These are phyloP conservation scores for Alternaria gansuensis DNA, from an alignment of 2,329 filamentous ascomycete genomes.

Conservation along the genomic window DNA sequence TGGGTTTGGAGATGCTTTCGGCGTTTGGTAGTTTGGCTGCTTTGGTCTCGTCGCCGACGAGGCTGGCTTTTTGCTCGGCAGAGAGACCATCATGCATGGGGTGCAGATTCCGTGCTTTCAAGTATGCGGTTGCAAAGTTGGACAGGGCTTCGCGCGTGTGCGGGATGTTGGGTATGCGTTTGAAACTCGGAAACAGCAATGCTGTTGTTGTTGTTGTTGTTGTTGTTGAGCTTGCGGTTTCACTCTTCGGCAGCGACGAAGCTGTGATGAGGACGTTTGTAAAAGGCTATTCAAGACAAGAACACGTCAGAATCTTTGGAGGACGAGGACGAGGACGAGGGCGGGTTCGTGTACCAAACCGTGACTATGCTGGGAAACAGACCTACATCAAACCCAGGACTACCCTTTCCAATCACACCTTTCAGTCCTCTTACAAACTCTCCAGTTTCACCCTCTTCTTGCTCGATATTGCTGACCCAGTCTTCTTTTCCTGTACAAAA, in stretches of 20 bases:
- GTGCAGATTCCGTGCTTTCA: conserved; percentile 71
- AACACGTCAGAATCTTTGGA: background rate
- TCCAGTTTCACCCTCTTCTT: conserved; percentile 67
- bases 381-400: conserved; percentile 59
- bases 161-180: conserved; percentile 77
- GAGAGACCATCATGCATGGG: conserved; percentile 66
- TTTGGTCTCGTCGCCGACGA: conserved; percentile 60
- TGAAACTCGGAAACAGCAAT: conserved; percentile 84
- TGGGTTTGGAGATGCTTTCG: conserved; percentile 47
- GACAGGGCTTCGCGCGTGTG: conserved; percentile 66
- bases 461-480: conserved; percentile 85
- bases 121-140: conserved; percentile 69
- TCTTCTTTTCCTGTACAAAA: conserved; percentile 82
- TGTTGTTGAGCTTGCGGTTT: conserved; percentile 57
- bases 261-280: conserved; percentile 81
- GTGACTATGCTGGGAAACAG: conserved; percentile 24
- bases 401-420: conserved; percentile 55
- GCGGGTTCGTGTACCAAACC: background rate
- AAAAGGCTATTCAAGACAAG: conserved; percentile 69
- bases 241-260: conserved; percentile 67
- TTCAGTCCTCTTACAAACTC: conserved; percentile 75
- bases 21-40: conserved; percentile 63
- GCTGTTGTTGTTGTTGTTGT: conserved; percentile 59
- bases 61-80: conserved; percentile 58
- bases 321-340: no score